Conservation (phyloP, 1,139 yeast species). For the Kodamaea derodonti region DNA sequence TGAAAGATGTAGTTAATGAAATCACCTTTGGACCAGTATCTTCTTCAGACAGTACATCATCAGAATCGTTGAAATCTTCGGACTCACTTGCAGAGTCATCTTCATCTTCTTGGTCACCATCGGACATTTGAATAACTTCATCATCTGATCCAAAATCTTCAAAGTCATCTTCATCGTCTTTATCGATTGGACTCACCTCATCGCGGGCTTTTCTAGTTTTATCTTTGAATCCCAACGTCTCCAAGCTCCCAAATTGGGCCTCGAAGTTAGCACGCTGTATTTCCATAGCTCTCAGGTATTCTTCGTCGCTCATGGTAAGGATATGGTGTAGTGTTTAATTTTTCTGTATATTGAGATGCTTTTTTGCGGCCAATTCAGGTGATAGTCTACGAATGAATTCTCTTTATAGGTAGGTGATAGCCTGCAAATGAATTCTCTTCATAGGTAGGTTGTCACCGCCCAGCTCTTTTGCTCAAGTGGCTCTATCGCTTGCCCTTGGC, state of each 20-base stretch:
- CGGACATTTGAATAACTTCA: conserved; percentile 7
- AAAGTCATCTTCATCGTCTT: conserved; percentile 12
- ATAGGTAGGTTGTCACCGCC: too few relatives aligned
- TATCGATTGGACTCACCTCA: conserved; percentile 6
- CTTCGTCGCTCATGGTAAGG: conserved; percentile 32
- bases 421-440: too few relatives aligned
- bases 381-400: too few relatives aligned
- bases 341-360: too few relatives aligned
- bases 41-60: conserved; percentile 14
- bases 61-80: conserved; percentile 3
- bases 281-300: conserved; percentile 47
- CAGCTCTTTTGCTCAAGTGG: too few relatives aligned
- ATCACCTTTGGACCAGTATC: conserved; percentile 31
- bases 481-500: too few relatives aligned
- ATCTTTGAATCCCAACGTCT: conserved; percentile 57
- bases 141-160: conserved; percentile 16
- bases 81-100: conserved; percentile 8
- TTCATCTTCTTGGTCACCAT: conserved; percentile 2
- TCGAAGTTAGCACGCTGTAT: conserved; percentile 61
- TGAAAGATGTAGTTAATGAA: conserved; percentile 23
- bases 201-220: conserved; percentile 29
- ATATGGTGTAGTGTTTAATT: too few relatives aligned
- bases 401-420: too few relatives aligned
- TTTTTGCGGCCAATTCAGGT: too few relatives aligned
- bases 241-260: conserved; percentile 64